phyloP scores from a whole-genome alignment of 2,329 filamentous ascomycete species.

The Neofusicoccum ribis region DNA sequence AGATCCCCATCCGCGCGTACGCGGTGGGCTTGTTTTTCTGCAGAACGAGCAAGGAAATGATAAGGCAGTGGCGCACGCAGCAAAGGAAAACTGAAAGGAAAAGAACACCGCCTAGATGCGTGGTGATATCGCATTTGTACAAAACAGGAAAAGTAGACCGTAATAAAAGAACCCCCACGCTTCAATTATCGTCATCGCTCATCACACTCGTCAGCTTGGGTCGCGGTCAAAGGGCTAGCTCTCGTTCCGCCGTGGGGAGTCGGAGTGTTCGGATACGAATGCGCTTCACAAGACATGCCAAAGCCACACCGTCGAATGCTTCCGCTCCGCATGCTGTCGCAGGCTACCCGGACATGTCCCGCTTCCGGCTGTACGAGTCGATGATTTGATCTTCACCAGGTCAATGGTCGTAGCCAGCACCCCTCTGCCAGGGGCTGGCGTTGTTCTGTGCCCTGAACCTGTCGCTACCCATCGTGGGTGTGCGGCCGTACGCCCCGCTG shows the following conservation, averaged over 20 bases:
- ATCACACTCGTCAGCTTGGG: slow-evolving; percentile 7
- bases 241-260: not conserved
- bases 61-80: slow-evolving; percentile 11
- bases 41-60: slow-evolving; percentile 9
- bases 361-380: slow-evolving; percentile 21
- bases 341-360: not conserved
- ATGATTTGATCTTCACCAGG: slow-evolving; percentile 39
- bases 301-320: too few relatives aligned
- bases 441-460: slow-evolving; percentile 52
- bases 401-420: slow-evolving; percentile 64
- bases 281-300: too few relatives aligned
- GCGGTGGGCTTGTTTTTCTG: not conserved
- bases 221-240: not conserved
- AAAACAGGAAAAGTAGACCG: slow-evolving; percentile 13
- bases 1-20: not conserved
- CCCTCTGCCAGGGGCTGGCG: slow-evolving; percentile 64
- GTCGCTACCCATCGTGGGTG: slow-evolving; percentile 32
- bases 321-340: not conserved
- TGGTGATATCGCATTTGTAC: slow-evolving; percentile 20
- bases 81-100: slow-evolving; percentile 5
- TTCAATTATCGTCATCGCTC: slow-evolving; percentile 16
- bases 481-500: slow-evolving; percentile 27
- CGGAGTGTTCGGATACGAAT: not conserved
- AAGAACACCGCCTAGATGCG: slow-evolving; percentile 18
- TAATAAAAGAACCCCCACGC: slow-evolving; percentile 17